Base-by-base conservation (phyloP, 163 green algal genomes). In the Chlamydomonas reinhardtii region DNA sequence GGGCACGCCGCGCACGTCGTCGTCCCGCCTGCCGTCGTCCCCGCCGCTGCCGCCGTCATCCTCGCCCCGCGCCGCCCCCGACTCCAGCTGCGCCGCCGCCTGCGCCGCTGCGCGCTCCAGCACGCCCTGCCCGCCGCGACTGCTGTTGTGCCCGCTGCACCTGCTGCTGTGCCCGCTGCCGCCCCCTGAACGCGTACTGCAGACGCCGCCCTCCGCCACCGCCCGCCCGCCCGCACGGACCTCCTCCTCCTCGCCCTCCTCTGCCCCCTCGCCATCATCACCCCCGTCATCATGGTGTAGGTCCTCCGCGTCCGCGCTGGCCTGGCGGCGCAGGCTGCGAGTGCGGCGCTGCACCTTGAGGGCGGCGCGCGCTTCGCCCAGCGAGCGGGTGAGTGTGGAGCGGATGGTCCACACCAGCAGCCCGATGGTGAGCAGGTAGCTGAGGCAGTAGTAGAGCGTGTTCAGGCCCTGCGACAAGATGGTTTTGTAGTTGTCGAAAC, bases 371-470 rank as follows among this genome's bases (percentile, higher is more conserved):
- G 35, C 56, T 48, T 76, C 77, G 27, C 48, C 77, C 25, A 76
- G 48, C 14, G 65, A 74, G 20, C 65, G 29, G 4, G 15, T 35
- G 6, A 84, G 77, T 17, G 77, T 70, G 22, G 77, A 34, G 3
- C 77, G 77, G 20, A 84, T 61, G 25, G 77, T 84, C 39, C 39
- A 76, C 32, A 35, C 12, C 52, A 86, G 56, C 69, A 86, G 48
- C 25, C 11, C 68, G 24, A 78, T 32, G 12, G 79, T 86, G 16
- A 86, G 25, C 20, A 69, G 17, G 77, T 84, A 84, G 17, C 39
- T 70, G 17, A 84, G 48, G 48, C 14, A 31, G 65, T 25, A 73
- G 16, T 73, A 32, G 4, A 39, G 27, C 65, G 29, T 22, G 34
- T 73, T 39, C 8, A 31, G 32, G 29, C 34, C 32, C 65, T 39